A percentile compares a stretch with the other conserved stretches of the same genome.
Conservation (phyloP, 352 stramenopile genomes). For the Phytophthora nicotianae region DNA sequence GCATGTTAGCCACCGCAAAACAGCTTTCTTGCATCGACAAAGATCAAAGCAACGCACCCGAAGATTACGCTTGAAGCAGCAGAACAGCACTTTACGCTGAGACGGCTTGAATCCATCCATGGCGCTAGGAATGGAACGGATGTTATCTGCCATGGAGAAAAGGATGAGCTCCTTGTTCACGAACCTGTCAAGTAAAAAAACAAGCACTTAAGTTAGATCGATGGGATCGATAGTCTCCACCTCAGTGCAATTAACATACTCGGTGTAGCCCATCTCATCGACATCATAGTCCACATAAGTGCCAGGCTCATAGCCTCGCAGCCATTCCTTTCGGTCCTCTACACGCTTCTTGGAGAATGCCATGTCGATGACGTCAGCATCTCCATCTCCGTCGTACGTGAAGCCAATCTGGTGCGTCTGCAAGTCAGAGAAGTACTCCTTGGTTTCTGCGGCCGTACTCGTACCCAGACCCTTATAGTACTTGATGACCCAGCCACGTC, state of each 20-base stretch:
- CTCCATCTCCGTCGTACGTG: slow-evolving; percentile 89
- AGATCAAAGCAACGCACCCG: slow-evolving; percentile 72
- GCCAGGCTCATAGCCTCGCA: slow-evolving; percentile 85
- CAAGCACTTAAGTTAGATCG: slow-evolving; percentile 6
- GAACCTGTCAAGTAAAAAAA: slow-evolving; percentile 71
- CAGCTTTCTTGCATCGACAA: background rate
- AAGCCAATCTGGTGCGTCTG: slow-evolving; percentile 95
- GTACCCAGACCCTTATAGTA: slow-evolving; percentile 99
- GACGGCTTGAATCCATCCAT: slow-evolving; percentile 99
- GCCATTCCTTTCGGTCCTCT: slow-evolving; percentile 96
- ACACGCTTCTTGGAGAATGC: slow-evolving; percentile 97
- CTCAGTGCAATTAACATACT: slow-evolving; percentile 59
- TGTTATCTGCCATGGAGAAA: slow-evolving; percentile 98
- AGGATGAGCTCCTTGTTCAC: slow-evolving; percentile 99
- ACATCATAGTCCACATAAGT: slow-evolving; percentile 93
- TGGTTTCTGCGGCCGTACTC: slow-evolving; percentile 95
- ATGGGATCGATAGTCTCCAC: background rate
- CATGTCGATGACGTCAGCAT: slow-evolving; percentile 95
- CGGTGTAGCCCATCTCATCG: slow-evolving; percentile 92
- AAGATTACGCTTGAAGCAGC: slow-evolving; percentile 98
- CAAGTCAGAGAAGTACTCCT: slow-evolving; percentile 98
- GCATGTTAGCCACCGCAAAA: slow-evolving; percentile 8
- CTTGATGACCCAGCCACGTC: slow-evolving; percentile 96
- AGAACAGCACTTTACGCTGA: slow-evolving; percentile 98
- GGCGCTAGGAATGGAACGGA: slow-evolving; percentile 95